phyloP scores from a whole-genome alignment of 139 green algal species.

The Chlorella ohadii region DNA sequence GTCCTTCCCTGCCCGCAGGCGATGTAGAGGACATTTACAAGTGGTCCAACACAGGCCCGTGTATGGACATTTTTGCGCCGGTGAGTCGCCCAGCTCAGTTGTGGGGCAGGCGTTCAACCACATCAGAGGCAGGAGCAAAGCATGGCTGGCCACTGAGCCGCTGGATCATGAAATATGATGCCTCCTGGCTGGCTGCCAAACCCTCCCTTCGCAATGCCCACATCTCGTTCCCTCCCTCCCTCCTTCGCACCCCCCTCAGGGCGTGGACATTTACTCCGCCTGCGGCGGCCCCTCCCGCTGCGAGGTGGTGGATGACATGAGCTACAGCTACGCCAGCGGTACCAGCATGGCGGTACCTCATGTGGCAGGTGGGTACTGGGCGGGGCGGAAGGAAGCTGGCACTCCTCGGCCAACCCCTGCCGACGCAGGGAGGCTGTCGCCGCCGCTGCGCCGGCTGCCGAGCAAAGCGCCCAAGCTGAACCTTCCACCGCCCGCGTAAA shows the following conservation, averaged over 20 bases:
- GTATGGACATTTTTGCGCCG: constrained; percentile 62
- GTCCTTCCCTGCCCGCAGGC: not conserved
- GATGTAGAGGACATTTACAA: constrained; percentile 47
- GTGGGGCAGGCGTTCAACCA: not conserved
- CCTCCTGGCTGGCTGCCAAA: too few species aligned
- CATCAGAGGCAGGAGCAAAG: not conserved
- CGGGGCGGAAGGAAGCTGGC: too few species aligned
- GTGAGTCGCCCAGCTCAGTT: too few species aligned
- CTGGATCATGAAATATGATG: too few species aligned
- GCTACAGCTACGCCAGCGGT: constrained; percentile 45
- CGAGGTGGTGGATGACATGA: constrained; percentile 3
- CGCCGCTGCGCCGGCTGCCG: too few species aligned
- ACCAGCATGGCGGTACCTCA: constrained; percentile 58
- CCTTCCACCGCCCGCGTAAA: too few species aligned
- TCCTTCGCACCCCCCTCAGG: not conserved
- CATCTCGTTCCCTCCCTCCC: not conserved
- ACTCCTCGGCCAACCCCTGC: too few species aligned
- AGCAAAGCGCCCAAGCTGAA: too few species aligned
- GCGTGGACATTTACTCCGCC: constrained; percentile 57
- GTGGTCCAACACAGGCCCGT: constrained; percentile 55
- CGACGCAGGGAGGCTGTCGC: too few species aligned
- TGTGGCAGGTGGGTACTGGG: constrained; percentile 53
- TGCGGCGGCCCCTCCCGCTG: constrained; percentile 51
- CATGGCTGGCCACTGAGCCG: too few species aligned
- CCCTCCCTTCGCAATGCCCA: too few species aligned